Percentiles rank a stretch among this genome's conserved stretches.
phyloP scores from a whole-genome alignment of 805 yeast genomes.

The Suhomyces vadensis region DNA sequence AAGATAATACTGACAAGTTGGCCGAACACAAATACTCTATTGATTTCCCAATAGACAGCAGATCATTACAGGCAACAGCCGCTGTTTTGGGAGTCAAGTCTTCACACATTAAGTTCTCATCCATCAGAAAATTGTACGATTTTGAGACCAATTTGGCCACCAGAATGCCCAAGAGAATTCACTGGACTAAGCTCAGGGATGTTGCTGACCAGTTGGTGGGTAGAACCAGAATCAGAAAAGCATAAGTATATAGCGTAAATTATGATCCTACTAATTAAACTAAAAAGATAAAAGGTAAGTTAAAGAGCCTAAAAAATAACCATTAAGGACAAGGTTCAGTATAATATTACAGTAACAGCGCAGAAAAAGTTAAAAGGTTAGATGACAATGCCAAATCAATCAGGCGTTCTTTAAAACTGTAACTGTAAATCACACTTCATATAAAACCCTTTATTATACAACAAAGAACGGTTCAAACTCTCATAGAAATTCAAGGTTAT shows the following conservation, averaged over 20 bases:
- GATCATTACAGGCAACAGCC: constrained; percentile 35
- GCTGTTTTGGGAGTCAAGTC: constrained; percentile 57
- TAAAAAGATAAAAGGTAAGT: too few species aligned
- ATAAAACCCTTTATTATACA: too few species aligned
- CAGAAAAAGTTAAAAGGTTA: too few species aligned
- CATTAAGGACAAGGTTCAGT: too few species aligned
- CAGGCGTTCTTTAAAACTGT: too few species aligned
- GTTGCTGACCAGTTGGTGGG: constrained; percentile 86
- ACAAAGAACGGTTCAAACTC: too few species aligned
- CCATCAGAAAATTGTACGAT: constrained; percentile 77
- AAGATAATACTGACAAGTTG: constrained; percentile 41
- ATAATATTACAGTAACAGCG: too few species aligned
- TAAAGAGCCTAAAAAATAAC: too few species aligned
- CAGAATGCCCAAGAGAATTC: constrained; percentile 87
- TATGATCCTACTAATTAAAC: too few species aligned
- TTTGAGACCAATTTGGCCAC: constrained; percentile 76
- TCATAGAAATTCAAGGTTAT: too few species aligned
- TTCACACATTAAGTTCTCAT: constrained; percentile 71
- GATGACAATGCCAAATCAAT: too few species aligned
- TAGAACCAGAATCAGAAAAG: constrained; percentile 37
- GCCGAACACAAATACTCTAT: constrained; percentile 23
- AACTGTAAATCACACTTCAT: too few species aligned
- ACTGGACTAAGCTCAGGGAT: constrained; percentile 76
- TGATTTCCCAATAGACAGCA: constrained; percentile 36
- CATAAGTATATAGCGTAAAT: not conserved